These are phyloP conservation scores for Mortierella sp. DNA, from an alignment of 371 early-diverging fungal species.

Conservation along the genomic window DNA sequence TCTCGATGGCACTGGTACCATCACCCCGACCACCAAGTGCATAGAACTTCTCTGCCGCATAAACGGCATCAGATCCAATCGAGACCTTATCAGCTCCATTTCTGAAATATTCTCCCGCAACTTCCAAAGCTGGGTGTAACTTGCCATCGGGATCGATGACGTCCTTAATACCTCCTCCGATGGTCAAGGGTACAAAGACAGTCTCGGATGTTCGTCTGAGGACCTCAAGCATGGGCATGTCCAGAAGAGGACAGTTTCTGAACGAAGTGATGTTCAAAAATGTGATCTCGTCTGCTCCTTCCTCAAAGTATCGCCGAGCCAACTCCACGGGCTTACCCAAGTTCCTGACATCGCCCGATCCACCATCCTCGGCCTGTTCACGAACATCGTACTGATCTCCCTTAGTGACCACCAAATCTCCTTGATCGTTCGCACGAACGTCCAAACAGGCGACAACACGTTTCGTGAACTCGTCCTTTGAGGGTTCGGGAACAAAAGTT, in stretches of 20 bases:
- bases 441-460: slow-evolving; percentile 98
- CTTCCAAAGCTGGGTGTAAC: slow-evolving; percentile 87
- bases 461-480: slow-evolving; percentile 76
- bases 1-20: slow-evolving; percentile 88
- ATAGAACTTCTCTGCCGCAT: slow-evolving; percentile 88
- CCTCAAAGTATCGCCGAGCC: slow-evolving; percentile 90
- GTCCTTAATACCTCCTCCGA: slow-evolving; percentile 98
- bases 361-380: slow-evolving; percentile 68
- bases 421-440: slow-evolving; percentile 94
- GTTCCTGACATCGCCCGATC: slow-evolving; percentile 88
- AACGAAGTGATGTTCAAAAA: slow-evolving; percentile 98
- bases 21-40: slow-evolving; percentile 62
- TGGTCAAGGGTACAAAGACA: slow-evolving; percentile 97
- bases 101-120: slow-evolving; percentile 97
- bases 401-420: slow-evolving; percentile 98
- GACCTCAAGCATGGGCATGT: slow-evolving; percentile 96
- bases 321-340: slow-evolving; percentile 97
- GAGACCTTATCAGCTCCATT: slow-evolving; percentile 99
- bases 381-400: slow-evolving; percentile 99
- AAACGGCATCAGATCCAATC: slow-evolving; percentile 98
- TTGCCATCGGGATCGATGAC: slow-evolving; percentile 86
- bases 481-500: slow-evolving; percentile 26
- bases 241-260: slow-evolving; percentile 89
- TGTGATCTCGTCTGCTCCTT: slow-evolving; percentile 97
- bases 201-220: slow-evolving; percentile 86